Evolutionary conservation across 2,329 filamentous ascomycete genomes (phyloP).

Genomic region (Trichoderma arundinaceum): DNA sequence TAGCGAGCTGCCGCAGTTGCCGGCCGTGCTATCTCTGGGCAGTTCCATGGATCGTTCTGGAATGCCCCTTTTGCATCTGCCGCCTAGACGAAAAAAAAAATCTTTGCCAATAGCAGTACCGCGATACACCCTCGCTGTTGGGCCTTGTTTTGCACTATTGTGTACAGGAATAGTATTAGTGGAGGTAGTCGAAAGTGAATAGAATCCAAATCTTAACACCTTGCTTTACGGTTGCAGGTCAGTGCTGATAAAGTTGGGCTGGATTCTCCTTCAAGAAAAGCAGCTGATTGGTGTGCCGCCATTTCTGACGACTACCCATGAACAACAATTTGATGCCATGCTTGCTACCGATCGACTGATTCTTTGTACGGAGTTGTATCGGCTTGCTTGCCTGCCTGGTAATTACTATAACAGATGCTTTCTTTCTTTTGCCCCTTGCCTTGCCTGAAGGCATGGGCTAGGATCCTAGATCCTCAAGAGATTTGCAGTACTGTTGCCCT

Average conservation of each 20-base stretch:
- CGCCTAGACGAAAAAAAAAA: neutral
- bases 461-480: neutral
- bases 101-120: neutral
- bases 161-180: conserved; percentile 1
- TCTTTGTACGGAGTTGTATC: neutral
- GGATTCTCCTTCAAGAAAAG: neutral
- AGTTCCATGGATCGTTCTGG: conserved; percentile 19
- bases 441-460: neutral
- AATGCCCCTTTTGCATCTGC: conserved; percentile 11
- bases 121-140: conserved; percentile 6
- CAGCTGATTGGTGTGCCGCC: neutral
- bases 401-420: neutral
- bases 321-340: neutral
- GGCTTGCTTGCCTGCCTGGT: neutral
- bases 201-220: neutral
- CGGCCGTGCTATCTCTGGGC: neutral
- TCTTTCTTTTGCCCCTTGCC: neutral
- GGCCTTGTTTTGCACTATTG: neutral
- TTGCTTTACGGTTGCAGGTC: conserved; percentile 6
- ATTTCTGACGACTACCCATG: neutral
- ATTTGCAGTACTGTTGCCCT: neutral
- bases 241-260: neutral
- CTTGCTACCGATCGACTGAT: neutral
- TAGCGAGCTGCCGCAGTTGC: conserved; percentile 8
- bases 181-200: conserved; percentile 22